Evolutionary conservation across 2,329 filamentous ascomycete genomes (phyloP).

Genomic region (Penicillium sp.): DNA sequence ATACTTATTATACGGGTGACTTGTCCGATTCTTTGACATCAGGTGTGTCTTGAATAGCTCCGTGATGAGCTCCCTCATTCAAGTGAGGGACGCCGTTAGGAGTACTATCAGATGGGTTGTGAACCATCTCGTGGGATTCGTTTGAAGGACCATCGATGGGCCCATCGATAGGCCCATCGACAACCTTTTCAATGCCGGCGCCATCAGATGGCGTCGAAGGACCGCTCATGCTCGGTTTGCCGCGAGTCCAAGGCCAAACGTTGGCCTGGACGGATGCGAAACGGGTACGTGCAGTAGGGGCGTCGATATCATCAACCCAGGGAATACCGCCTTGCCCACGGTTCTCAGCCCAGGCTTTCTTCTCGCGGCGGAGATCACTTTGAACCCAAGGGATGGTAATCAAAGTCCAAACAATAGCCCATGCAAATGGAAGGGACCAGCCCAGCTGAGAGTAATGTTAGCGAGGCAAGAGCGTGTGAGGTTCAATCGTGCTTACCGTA

Average conservation of each 20-base stretch:
- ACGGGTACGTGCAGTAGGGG: constrained; percentile 38
- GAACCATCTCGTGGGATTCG: neutral
- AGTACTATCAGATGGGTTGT: neutral
- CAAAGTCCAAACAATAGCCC: constrained; percentile 45
- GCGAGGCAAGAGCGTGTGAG: neutral
- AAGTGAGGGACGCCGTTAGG: neutral
- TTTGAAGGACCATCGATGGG: neutral
- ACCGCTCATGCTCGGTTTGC: constrained; percentile 21
- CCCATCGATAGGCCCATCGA: neutral
- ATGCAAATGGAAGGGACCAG: constrained; percentile 46
- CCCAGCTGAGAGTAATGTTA: constrained; percentile 35
- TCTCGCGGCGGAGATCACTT: constrained; percentile 47
- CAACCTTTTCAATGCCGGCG: constrained; percentile 6
- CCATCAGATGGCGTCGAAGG: constrained; percentile 25
- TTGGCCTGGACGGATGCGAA: constrained; percentile 39
- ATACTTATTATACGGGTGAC: constrained; percentile 5
- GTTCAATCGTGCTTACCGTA: constrained; percentile 34
- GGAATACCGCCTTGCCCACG: constrained; percentile 36
- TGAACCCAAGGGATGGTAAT: constrained; percentile 51
- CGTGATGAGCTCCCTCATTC: neutral
- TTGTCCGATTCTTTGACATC: constrained; percentile 3
- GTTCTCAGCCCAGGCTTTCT: constrained; percentile 42
- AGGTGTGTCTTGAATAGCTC: neutral
- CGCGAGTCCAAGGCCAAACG: constrained; percentile 31
- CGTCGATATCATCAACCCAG: constrained; percentile 41